Evolutionary conservation across 768 basidiomycete species (phyloP).

Genomic region (Mycena alexandri): DNA sequence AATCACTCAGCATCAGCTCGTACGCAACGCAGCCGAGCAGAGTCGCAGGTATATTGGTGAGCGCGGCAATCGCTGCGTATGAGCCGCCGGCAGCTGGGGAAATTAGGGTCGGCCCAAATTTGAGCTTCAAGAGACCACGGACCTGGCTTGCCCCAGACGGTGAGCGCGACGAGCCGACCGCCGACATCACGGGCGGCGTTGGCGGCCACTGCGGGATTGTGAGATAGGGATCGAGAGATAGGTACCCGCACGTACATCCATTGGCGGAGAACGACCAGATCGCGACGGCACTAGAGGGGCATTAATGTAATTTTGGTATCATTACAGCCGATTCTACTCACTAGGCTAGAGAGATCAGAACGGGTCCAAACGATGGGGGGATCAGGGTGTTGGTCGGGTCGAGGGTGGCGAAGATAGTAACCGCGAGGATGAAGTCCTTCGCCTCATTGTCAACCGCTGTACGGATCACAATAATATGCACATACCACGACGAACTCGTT

Average conservation of each 20-base stretch:
- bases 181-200: slow-evolving; percentile 81
- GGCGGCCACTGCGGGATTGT: slow-evolving; percentile 54
- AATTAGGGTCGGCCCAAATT: no score
- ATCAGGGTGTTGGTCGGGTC: slow-evolving; percentile 73
- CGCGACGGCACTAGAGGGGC: slow-evolving; percentile 56
- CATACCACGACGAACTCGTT: slow-evolving; percentile 69
- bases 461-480: slow-evolving; percentile 39
- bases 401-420: slow-evolving; percentile 63
- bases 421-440: slow-evolving; percentile 61
- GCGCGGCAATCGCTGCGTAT: slow-evolving; percentile 73
- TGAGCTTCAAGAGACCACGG: slow-evolving; percentile 2
- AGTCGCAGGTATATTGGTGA: slow-evolving; percentile 76
- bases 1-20: slow-evolving; percentile 69
- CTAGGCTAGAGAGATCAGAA: slow-evolving; percentile 71
- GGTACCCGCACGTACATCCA: slow-evolving; percentile 39
- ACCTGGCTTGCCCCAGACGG: slow-evolving; percentile 69
- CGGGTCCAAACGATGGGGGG: slow-evolving; percentile 65
- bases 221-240: neutral
- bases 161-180: slow-evolving; percentile 68
- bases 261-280: slow-evolving; percentile 73
- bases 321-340: slow-evolving; percentile 45
- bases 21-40: slow-evolving; percentile 66
- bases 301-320: no score
- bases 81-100: slow-evolving; percentile 43
- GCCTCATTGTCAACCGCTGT: neutral